Conservation (phyloP, 2,329 filamentous ascomycete genomes). For the Alternaria panax region DNA sequence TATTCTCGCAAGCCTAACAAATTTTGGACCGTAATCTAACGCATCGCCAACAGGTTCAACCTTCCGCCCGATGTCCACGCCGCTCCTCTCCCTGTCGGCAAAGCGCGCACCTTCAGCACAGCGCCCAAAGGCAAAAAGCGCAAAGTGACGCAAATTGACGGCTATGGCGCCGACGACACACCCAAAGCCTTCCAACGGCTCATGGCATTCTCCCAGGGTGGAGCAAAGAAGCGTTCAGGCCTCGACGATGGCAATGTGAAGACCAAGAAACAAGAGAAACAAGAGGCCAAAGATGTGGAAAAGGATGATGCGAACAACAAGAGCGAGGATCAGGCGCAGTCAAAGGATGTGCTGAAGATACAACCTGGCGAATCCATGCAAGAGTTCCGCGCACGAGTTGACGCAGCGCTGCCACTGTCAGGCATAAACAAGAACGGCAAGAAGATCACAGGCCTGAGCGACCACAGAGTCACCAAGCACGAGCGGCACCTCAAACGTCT, state of each 20-base stretch:
- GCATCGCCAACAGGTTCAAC: slow-evolving; percentile 61
- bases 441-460: slow-evolving; percentile 70
- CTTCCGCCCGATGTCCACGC: slow-evolving; percentile 69
- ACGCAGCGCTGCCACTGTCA: slow-evolving; percentile 80
- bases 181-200: slow-evolving; percentile 86
- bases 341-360: slow-evolving; percentile 58
- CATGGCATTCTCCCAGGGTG: slow-evolving; percentile 75
- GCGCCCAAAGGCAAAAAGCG: slow-evolving; percentile 45
- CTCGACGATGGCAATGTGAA: slow-evolving; percentile 72
- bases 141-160: slow-evolving; percentile 53
- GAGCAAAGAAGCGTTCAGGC: slow-evolving; percentile 61
- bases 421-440: slow-evolving; percentile 69
- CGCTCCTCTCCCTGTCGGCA: slow-evolving; percentile 64
- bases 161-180: slow-evolving; percentile 75
- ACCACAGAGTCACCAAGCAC: slow-evolving; percentile 74
- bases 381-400: slow-evolving; percentile 82
- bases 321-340: slow-evolving; percentile 31
- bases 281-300: slow-evolving; percentile 10
- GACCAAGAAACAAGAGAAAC: slow-evolving; percentile 59
- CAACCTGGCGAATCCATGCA: slow-evolving; percentile 82
- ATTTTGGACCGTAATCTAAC: slow-evolving; percentile 3
- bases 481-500: slow-evolving; percentile 76
- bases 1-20: slow-evolving; percentile 4
- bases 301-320: slow-evolving; percentile 21
- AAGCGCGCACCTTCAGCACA: slow-evolving; percentile 48